phyloP scores from a whole-genome alignment of 768 basidiomycete genomes.

The Tylopilus vinaceipallidus region DNA sequence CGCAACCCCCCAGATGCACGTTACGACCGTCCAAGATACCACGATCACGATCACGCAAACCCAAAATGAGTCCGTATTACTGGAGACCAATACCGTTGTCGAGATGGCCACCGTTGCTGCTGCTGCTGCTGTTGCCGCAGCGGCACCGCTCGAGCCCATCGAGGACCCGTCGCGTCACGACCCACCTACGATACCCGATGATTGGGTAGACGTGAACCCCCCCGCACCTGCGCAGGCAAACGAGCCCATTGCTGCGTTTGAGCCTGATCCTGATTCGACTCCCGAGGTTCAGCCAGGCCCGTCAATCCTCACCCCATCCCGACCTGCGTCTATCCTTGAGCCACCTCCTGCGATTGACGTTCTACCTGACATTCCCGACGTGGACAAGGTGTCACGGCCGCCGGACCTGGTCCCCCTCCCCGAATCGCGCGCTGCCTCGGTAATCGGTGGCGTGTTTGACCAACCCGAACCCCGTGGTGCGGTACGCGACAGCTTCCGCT shows the following conservation, averaged over 20 bases:
- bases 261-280: slow-evolving; percentile 4
- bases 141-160: slow-evolving; percentile 1
- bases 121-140: background rate
- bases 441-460: slow-evolving; percentile 26
- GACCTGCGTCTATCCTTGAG: slow-evolving; percentile 12
- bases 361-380: slow-evolving; percentile 20
- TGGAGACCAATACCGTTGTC: slow-evolving; percentile 1
- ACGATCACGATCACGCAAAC: slow-evolving; percentile 11
- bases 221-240: slow-evolving; percentile 5
- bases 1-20: slow-evolving; percentile 5
- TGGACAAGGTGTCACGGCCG: slow-evolving; percentile 3
- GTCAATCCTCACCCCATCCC: slow-evolving; percentile 5
- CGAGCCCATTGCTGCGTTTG: slow-evolving; percentile 4
- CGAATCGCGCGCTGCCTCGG: slow-evolving; percentile 31
- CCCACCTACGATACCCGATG: slow-evolving; percentile 25
- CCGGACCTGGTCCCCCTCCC: slow-evolving; percentile 27
- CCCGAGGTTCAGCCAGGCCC: slow-evolving; percentile 1
- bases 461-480: slow-evolving; percentile 19
- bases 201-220: slow-evolving; percentile 28
- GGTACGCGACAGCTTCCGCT: slow-evolving; percentile 11
- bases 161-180: slow-evolving; percentile 19
- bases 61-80: slow-evolving; percentile 4
- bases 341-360: slow-evolving; percentile 11
- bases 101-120: background rate
- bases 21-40: slow-evolving; percentile 8